Evolutionary conservation across 805 yeast genomes (phyloP).

Genomic region (Debaryomyces hansenii): DNA sequence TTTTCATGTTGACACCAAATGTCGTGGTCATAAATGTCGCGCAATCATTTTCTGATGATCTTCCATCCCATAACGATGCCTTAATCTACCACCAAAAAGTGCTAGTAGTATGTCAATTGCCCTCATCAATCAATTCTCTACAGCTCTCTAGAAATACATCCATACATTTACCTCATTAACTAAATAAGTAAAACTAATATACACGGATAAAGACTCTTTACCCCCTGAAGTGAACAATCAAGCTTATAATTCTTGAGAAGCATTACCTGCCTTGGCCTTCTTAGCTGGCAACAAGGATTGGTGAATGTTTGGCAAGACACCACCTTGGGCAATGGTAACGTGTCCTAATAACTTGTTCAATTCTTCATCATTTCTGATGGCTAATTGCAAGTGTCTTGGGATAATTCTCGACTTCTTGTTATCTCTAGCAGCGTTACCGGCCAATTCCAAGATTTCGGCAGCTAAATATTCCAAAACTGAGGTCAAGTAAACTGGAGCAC

Average conservation of each 20-base stretch:
- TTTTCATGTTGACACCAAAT: too few species aligned
- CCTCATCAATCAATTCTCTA: too few species aligned
- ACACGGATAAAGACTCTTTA: slow-evolving; percentile 9
- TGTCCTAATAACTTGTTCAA: slow-evolving; percentile 88
- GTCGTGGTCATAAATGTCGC: too few species aligned
- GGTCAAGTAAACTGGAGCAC: slow-evolving; percentile 98
- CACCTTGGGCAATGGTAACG: slow-evolving; percentile 98
- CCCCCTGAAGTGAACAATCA: neutral
- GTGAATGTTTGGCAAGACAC: slow-evolving; percentile 97
- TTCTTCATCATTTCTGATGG: slow-evolving; percentile 99
- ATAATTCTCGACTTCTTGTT: slow-evolving; percentile 98
- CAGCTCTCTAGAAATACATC: neutral
- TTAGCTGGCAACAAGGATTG: slow-evolving; percentile 86
- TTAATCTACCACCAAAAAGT: too few species aligned
- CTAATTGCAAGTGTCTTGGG: slow-evolving; percentile 98
- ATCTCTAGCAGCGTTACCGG: slow-evolving; percentile 99
- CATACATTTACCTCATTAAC: slow-evolving; percentile 11
- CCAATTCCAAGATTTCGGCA: slow-evolving; percentile 96
- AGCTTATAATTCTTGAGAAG: slow-evolving; percentile 63
- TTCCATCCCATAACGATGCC: too few species aligned
- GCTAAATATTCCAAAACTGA: slow-evolving; percentile 96
- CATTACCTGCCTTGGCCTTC: slow-evolving; percentile 58
- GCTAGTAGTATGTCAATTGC: too few species aligned
- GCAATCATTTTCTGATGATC: too few species aligned
- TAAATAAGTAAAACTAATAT: slow-evolving; percentile 13